phyloP scores from a whole-genome alignment of 257 asterid species.

The Datura wrightii region DNA sequence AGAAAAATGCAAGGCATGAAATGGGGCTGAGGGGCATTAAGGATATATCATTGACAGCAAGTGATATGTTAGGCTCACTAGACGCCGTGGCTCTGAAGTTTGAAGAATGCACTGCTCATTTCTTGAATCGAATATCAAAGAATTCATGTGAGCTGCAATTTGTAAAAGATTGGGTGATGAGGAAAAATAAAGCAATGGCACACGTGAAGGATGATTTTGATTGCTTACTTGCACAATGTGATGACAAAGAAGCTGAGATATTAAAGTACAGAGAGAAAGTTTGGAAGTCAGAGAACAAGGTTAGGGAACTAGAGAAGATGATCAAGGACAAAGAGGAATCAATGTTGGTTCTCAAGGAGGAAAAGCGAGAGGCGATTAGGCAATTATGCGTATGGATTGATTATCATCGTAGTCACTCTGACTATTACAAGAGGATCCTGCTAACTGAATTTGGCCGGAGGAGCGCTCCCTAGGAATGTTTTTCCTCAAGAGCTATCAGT shows the following conservation, averaged over 20 bases:
- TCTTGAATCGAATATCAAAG: conserved; percentile 72
- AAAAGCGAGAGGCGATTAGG: conserved; percentile 90
- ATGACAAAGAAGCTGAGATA: conserved; percentile 76
- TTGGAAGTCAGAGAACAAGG: conserved; percentile 67
- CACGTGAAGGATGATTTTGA: conserved; percentile 59
- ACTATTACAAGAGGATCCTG: conserved; percentile 64
- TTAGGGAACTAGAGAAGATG: conserved; percentile 69
- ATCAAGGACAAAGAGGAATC: conserved; percentile 67
- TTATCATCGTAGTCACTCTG: conserved; percentile 73
- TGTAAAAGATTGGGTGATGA: conserved; percentile 65
- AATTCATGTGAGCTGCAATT: conserved; percentile 69
- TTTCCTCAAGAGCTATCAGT: background rate
- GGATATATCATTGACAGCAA: conserved; percentile 58
- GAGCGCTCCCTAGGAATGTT: conserved; percentile 26
- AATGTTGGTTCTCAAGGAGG: conserved; percentile 63
- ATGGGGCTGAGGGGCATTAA: conserved; percentile 46
- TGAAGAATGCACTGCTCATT: conserved; percentile 59
- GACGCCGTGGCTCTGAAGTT: conserved; percentile 61
- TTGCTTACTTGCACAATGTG: conserved; percentile 58
- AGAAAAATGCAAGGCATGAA: conserved; percentile 34
- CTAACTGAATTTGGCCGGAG: conserved; percentile 48
- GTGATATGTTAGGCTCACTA: conserved; percentile 52
- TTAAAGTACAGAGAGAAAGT: conserved; percentile 61
- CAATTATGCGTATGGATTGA: conserved; percentile 93
- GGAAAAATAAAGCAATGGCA: conserved; percentile 56